Evolutionary conservation across 1,284 basidiomycete species (phyloP).

Genomic region (Rhodotorula sp.): DNA sequence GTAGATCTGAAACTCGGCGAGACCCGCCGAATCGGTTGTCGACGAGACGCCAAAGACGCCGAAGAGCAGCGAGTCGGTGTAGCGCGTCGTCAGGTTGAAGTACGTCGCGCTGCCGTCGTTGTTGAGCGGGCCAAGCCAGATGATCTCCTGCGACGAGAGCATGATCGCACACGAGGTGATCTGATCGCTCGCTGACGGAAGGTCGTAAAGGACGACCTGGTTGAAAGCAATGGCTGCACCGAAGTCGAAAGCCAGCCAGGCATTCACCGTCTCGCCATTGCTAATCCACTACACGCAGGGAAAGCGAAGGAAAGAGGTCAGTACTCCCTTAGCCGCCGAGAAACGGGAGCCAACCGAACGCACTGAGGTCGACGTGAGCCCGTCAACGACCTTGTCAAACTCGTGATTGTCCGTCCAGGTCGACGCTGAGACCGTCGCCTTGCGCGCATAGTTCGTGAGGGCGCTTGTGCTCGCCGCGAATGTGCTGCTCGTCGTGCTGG

Average conservation of each 20-base stretch:
- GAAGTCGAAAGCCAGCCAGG: conserved; percentile 21
- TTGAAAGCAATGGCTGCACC: conserved; percentile 5
- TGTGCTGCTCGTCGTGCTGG: neutral
- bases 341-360: neutral
- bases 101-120: conserved; percentile 25
- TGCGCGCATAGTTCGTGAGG: conserved; percentile 3
- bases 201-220: conserved; percentile 30
- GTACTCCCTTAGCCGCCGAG: too few relatives aligned
- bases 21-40: neutral
- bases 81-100: neutral
- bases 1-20: neutral
- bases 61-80: neutral
- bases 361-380: conserved; percentile 3
- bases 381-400: conserved; percentile 12
- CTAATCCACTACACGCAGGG: conserved; percentile 14
- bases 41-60: neutral
- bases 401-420: conserved; percentile 4
- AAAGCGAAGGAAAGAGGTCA: neutral
- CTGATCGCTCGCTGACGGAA: conserved; percentile 23
- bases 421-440: conserved; percentile 8
- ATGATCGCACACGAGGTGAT: conserved; percentile 21
- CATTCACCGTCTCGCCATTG: conserved; percentile 7
- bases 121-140: conserved; percentile 19
- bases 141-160: conserved; percentile 21
- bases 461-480: neutral